These are phyloP conservation scores for Aeschynomene evenia DNA, from an alignment of 306 rosid genomes.

Conservation along the genomic window DNA sequence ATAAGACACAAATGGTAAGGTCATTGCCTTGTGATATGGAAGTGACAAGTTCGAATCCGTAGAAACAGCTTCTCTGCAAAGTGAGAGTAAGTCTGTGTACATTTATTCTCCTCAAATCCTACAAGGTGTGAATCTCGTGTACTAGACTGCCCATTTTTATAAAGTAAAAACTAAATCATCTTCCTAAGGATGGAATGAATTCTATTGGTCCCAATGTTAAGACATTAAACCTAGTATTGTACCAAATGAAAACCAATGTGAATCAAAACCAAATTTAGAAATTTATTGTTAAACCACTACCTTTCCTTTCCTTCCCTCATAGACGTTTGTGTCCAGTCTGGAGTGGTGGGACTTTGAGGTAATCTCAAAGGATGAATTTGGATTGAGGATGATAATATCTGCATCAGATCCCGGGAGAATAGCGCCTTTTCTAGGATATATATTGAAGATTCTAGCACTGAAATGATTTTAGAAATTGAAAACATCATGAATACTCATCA, in stretches of 20 bases:
- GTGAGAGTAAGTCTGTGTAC: no score
- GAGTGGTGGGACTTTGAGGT: constrained; percentile 81
- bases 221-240: background rate
- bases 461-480: constrained; percentile 22
- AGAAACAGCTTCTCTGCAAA: no score
- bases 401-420: constrained; percentile 89
- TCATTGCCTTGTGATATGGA: no score
- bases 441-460: constrained; percentile 92
- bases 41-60: no score
- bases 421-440: constrained; percentile 86
- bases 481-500: constrained; percentile 11
- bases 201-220: background rate
- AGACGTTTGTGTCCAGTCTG: constrained; percentile 77
- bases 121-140: no score
- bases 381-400: constrained; percentile 87
- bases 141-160: no score
- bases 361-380: constrained; percentile 81
- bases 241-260: constrained; percentile 6
- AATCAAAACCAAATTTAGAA: constrained; percentile 6
- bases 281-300: constrained; percentile 39
- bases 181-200: background rate
- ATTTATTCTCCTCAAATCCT: no score
- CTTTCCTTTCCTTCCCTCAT: constrained; percentile 91
- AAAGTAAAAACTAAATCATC: background rate
- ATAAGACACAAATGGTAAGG: background rate